Evolutionary conservation across 176 grass and related monocot species (phyloP).

Genomic region (Hsuehochloa calcarea): DNA sequence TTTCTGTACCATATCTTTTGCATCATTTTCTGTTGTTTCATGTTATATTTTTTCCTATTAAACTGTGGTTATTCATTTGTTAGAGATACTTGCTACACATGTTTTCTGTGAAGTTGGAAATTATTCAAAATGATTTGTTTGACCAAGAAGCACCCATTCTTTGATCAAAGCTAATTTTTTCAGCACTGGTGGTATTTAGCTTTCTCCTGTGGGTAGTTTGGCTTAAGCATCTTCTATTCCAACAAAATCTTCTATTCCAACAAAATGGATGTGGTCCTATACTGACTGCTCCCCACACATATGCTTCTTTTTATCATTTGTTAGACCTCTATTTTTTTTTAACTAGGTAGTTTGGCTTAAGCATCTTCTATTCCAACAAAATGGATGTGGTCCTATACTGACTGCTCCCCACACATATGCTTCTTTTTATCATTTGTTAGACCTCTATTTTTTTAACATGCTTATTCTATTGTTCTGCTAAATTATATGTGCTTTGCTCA

Average conservation of each 20-base stretch:
- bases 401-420: background rate
- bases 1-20: slow-evolving; percentile 15
- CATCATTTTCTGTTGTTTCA: slow-evolving; percentile 12
- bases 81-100: slow-evolving; percentile 6
- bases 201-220: background rate
- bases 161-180: background rate
- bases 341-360: background rate
- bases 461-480: background rate
- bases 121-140: background rate
- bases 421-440: background rate
- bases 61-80: background rate
- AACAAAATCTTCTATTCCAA: background rate
- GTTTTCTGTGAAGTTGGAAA: slow-evolving; percentile 14
- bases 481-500: background rate
- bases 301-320: background rate
- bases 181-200: background rate
- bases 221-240: no score
- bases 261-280: background rate
- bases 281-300: background rate
- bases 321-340: background rate
- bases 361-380: background rate
- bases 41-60: background rate
- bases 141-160: slow-evolving; percentile 4
- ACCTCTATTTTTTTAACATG: background rate
- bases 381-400: background rate